phyloP scores from a whole-genome alignment of 495 filamentous ascomycete species.

The Patellaria atrata region DNA sequence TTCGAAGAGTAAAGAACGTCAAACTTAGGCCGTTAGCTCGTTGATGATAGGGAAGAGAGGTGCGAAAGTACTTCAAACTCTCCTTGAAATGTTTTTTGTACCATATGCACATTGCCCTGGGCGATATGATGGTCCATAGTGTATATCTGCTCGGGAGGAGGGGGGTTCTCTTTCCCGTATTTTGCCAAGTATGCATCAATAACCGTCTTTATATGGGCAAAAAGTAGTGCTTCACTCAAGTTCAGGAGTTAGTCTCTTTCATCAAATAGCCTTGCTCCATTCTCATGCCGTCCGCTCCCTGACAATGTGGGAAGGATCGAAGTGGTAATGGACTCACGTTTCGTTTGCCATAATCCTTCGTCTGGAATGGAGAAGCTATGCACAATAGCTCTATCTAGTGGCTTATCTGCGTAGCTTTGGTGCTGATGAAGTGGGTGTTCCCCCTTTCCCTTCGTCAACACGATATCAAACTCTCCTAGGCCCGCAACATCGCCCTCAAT shows the following conservation, averaged over 20 bases:
- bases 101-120: slow-evolving; percentile 67
- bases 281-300: slow-evolving; percentile 6
- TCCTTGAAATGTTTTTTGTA: slow-evolving; percentile 89
- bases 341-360: slow-evolving; percentile 72
- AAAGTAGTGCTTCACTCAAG: slow-evolving; percentile 41
- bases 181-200: slow-evolving; percentile 54
- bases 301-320: slow-evolving; percentile 14
- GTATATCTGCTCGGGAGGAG: slow-evolving; percentile 77
- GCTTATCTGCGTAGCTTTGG: slow-evolving; percentile 53
- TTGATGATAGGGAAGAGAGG: neutral
- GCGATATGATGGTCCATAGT: slow-evolving; percentile 56
- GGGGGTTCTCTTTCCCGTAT: slow-evolving; percentile 56
- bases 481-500: slow-evolving; percentile 57
- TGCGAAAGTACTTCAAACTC: slow-evolving; percentile 48
- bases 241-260: slow-evolving; percentile 12
- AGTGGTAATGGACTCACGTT: slow-evolving; percentile 32
- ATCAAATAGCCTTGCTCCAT: slow-evolving; percentile 1
- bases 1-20: slow-evolving; percentile 82
- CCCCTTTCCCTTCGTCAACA: slow-evolving; percentile 53
- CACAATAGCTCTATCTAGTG: slow-evolving; percentile 60
- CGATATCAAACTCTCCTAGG: slow-evolving; percentile 74
- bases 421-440: slow-evolving; percentile 46
- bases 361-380: slow-evolving; percentile 51
- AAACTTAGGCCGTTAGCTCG: slow-evolving; percentile 39
- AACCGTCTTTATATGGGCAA: slow-evolving; percentile 60